Conservation (phyloP, 2,329 filamentous ascomycete genomes). For the Chalaropsis thielavioides region DNA sequence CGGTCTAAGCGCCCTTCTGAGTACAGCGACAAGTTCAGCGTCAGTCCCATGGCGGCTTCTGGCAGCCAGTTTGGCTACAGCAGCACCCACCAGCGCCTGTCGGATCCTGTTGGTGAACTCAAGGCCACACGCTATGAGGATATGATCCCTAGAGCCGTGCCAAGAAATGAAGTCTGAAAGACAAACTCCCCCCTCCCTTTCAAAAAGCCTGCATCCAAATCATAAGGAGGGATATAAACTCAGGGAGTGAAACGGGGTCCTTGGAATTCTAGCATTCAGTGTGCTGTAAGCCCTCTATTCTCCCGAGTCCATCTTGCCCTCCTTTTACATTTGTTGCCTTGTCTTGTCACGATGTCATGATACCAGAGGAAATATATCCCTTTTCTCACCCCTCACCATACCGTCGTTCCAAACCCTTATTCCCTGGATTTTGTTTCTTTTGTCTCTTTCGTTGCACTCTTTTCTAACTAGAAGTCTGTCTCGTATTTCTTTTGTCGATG, state of each 20-base stretch:
- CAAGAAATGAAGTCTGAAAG: constrained; percentile 30
- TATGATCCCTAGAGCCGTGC: constrained; percentile 38
- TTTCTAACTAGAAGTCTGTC: background rate
- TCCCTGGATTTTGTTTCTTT: background rate
- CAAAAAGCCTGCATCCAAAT: background rate
- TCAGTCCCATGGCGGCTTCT: constrained; percentile 35
- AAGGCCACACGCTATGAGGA: constrained; percentile 43
- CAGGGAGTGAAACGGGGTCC: background rate
- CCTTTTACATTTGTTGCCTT: background rate
- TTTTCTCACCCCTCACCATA: background rate
- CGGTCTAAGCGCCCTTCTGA: constrained; percentile 20
- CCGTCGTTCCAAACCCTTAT: background rate
- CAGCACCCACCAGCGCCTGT: constrained; percentile 13
- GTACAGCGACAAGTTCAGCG: constrained; percentile 21
- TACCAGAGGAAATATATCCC: constrained; percentile 9
- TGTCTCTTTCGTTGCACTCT: background rate
- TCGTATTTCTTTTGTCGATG: background rate
- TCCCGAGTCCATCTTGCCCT: background rate
- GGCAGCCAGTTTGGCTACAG: constrained; percentile 25
- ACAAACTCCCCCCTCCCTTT: background rate
- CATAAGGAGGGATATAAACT: background rate
- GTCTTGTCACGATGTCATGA: constrained; percentile 15
- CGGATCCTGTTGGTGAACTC: constrained; percentile 26
- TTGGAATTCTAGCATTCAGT: background rate
- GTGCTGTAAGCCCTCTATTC: background rate